Percentiles rank a stretch among this genome's conserved stretches.
Evolutionary conservation across 2,329 filamentous ascomycete species (phyloP).

Genomic region (Fusarium tanahbumbuense): DNA sequence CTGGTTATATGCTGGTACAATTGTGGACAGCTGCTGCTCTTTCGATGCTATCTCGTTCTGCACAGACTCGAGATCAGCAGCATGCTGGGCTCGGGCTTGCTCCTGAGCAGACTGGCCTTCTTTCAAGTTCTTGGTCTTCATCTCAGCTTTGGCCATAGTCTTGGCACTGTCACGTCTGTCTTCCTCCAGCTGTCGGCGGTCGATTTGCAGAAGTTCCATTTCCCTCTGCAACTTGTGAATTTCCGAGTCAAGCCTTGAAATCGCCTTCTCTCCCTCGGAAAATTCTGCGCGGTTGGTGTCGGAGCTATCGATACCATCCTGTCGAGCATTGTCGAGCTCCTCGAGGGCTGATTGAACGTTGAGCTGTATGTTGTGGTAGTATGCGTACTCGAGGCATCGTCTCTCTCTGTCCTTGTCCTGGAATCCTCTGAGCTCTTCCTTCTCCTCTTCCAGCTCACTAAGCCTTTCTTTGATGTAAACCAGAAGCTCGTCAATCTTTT

Average conservation of each 20-base stretch:
- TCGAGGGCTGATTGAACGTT: conserved; percentile 82
- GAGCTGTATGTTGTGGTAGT: conserved; percentile 89
- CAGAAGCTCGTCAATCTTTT: conserved; percentile 93
- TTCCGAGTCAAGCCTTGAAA: conserved; percentile 80
- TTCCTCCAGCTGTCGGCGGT: conserved; percentile 88
- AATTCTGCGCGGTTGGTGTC: conserved; percentile 84
- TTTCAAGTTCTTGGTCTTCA: conserved; percentile 83
- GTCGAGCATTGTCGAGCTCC: conserved; percentile 82
- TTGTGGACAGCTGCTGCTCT: conserved; percentile 77
- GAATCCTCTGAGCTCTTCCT: conserved; percentile 92
- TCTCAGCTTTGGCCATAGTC: conserved; percentile 83
- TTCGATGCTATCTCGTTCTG: conserved; percentile 79
- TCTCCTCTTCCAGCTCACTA: conserved; percentile 92
- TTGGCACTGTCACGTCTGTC: conserved; percentile 87
- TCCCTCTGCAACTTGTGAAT: conserved; percentile 85
- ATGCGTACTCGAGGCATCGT: conserved; percentile 92
- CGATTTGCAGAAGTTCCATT: conserved; percentile 84
- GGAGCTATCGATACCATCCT: conserved; percentile 84
- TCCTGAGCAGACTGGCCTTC: conserved; percentile 85
- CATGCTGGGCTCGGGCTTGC: conserved; percentile 76
- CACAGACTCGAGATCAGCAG: conserved; percentile 77
- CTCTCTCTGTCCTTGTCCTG: conserved; percentile 95
- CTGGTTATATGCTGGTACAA: conserved; percentile 82
- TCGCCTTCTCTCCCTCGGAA: conserved; percentile 80
- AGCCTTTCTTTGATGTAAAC: conserved; percentile 92